Base-by-base conservation (phyloP, 495 filamentous ascomycete species). In the Evansstolkia leycettana region DNA sequence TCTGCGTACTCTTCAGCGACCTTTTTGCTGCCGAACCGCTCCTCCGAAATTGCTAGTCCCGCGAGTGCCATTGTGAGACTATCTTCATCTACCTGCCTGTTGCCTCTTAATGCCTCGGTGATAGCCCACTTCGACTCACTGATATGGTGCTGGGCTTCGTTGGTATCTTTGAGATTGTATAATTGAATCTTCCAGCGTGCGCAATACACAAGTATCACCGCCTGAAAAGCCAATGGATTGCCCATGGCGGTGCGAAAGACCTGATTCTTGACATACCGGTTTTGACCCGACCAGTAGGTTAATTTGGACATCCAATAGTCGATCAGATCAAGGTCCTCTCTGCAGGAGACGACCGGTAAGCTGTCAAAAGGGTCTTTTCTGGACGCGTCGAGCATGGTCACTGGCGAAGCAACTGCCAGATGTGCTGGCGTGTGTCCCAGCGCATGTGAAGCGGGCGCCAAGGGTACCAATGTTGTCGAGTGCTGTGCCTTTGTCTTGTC, bases 241-340 rank as follows among this genome's bases (percentile, higher is more conserved):
- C 37, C 35, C 52, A 59, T 57, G 18, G 60, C 53, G 6, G 46
- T 49, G 17, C 48, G 51, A 32, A 61, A 65, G 6, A 60, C 50
- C 15, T 48, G 51, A 13, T 58, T 45, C 37, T 67, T 67, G 1
- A 65, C 28, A 17, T 57, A 47, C 24, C 37, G 33, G 35, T 65
- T 65, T 32, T 61, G 56, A 0, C 63, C 63, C 6, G 63, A 67
- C 63, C 63, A 67, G 38, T 67, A 67, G 0, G 51, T 48, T 38
- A 65, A 47, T 24, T 54, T 51, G 42, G 39, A 52, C 5, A 47
- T 46, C 59, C 59, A 67, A 31, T 52, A 52, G 30, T 62, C 58
- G 2, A 43, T 45, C 30, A 67, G 41, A 32, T 55, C 58, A 24
- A 51, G 29, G 17, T 62, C 55, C 5, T 45, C 45, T 2, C 32